phyloP scores from a whole-genome alignment of 2,329 filamentous ascomycete genomes.

The Cryphonectria naterciae region DNA sequence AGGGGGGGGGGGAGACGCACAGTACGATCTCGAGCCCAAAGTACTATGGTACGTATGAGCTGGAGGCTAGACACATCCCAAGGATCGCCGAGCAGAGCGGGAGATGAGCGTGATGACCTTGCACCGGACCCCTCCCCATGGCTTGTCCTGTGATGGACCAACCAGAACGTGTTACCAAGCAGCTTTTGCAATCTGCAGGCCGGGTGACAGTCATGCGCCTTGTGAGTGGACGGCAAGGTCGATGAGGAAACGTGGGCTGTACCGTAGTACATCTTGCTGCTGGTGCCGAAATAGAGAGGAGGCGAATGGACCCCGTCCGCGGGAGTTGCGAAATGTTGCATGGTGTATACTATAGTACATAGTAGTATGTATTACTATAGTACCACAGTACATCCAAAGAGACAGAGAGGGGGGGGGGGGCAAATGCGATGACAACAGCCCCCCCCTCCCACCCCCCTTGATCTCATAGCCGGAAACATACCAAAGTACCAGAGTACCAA shows the following conservation, averaged over 20 bases:
- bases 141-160: slow-evolving; percentile 14
- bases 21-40: background rate
- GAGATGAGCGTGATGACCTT: slow-evolving; percentile 1
- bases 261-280: background rate
- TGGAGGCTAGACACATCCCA: background rate
- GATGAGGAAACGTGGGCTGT: background rate
- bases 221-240: background rate
- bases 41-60: slow-evolving; percentile 1
- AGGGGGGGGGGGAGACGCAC: background rate
- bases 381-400: background rate
- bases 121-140: background rate
- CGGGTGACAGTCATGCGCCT: background rate
- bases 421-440: slow-evolving; percentile 11
- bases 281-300: slow-evolving; percentile 3
- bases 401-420: background rate
- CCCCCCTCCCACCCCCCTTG: background rate
- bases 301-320: background rate
- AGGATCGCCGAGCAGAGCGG: background rate
- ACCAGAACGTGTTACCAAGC: slow-evolving; percentile 10
- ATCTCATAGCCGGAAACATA: background rate
- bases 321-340: slow-evolving; percentile 1
- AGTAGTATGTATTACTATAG: background rate
- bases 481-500: too few species aligned
- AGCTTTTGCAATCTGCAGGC: slow-evolving; percentile 2
- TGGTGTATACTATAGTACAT: background rate